phyloP scores from a whole-genome alignment of 768 basidiomycete genomes.

The Dioszegia aurantiaca region DNA sequence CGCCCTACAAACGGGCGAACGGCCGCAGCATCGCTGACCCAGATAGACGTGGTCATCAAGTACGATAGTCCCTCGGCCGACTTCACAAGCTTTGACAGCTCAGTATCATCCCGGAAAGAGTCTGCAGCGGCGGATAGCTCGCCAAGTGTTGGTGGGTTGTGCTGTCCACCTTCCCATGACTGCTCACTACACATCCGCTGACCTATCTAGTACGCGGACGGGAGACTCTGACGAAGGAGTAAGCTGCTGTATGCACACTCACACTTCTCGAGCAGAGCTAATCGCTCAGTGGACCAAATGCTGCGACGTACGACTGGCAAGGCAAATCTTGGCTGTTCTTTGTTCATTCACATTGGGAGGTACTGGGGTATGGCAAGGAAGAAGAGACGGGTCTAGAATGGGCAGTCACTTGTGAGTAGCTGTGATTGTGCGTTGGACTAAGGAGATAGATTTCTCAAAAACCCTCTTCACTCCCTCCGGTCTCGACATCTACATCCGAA shows the following conservation, averaged over 20 bases:
- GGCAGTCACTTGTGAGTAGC: conserved; percentile 51
- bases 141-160: conserved; percentile 43
- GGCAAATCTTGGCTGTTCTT: conserved; percentile 53
- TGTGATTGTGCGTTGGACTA: conserved; percentile 11
- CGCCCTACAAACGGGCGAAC: too few relatives aligned
- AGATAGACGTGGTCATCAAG: conserved; percentile 54
- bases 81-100: conserved; percentile 49
- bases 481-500: conserved; percentile 54
- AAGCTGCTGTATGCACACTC: conserved; percentile 9
- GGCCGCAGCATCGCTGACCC: not conserved
- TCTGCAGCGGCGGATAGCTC: conserved; percentile 34
- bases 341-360: conserved; percentile 55
- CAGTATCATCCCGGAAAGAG: conserved; percentile 52
- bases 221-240: conserved; percentile 46
- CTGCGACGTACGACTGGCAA: conserved; percentile 53
- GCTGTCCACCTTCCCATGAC: not conserved
- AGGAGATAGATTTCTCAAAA: conserved; percentile 53
- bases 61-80: conserved; percentile 46
- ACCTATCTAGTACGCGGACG: conserved; percentile 42
- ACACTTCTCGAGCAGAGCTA: not conserved
- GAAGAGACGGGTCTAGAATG: conserved; percentile 41
- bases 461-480: conserved; percentile 57
- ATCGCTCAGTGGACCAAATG: conserved; percentile 30
- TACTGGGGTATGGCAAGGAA: conserved; percentile 52
- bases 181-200: too few relatives aligned